Conservation (phyloP, 768 basidiomycete species). For the Kwoniella mangroviensis region DNA sequence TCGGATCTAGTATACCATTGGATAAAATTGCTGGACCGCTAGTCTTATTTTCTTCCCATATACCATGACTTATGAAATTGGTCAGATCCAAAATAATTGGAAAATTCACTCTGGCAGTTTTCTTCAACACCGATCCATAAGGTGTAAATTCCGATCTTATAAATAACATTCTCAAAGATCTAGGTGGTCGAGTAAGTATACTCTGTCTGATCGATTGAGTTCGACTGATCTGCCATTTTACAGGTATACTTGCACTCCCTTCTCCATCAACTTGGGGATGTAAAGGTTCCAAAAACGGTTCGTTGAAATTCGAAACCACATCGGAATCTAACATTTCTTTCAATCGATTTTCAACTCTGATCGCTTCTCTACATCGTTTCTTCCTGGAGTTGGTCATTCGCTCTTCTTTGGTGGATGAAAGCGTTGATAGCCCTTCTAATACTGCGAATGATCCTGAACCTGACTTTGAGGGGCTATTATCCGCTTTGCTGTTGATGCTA, state of each 20-base stretch:
- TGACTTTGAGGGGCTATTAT: neutral
- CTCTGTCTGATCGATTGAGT: constrained; percentile 47
- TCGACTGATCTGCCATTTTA: constrained; percentile 46
- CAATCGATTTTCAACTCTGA: constrained; percentile 68
- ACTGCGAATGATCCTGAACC: constrained; percentile 37
- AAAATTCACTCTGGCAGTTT: constrained; percentile 77
- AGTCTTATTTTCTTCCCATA: constrained; percentile 42
- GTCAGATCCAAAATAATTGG: constrained; percentile 88
- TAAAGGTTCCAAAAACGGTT: constrained; percentile 21
- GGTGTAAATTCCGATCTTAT: constrained; percentile 88
- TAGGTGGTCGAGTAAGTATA: constrained; percentile 69
- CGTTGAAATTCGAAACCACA: constrained; percentile 63
- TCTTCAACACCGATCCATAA: constrained; percentile 73
- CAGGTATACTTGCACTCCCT: constrained; percentile 28
- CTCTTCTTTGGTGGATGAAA: constrained; percentile 49
- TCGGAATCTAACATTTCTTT: constrained; percentile 71
- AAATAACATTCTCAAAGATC: constrained; percentile 83
- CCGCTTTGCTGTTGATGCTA: neutral
- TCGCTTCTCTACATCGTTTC: constrained; percentile 73
- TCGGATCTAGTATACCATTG: neutral
- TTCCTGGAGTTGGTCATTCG: constrained; percentile 71
- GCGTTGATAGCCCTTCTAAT: constrained; percentile 16
- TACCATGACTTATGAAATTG: constrained; percentile 62
- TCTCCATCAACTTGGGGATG: constrained; percentile 18
- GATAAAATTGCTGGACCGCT: constrained; percentile 47